Evolutionary conservation across 148 eudicot species (phyloP), one percentile per base, ranked within the genome.

Genomic region (Chenopodium formosanum): DNA sequence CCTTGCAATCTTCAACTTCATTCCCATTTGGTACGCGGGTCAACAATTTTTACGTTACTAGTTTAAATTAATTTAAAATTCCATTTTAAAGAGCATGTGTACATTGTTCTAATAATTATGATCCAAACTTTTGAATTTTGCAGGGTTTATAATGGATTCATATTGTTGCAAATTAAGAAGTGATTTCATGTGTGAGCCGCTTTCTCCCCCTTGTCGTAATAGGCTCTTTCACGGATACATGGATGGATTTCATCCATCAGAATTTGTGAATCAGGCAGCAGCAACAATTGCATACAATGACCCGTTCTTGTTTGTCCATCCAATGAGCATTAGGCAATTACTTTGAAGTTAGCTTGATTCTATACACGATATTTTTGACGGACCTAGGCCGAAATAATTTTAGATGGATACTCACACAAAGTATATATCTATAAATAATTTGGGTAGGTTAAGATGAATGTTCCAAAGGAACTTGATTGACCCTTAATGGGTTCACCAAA

Each of bases 211-310:
- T 16, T 91, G 94, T 84, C 27, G 16, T 1, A 64, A 74, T 22
- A 83, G 92, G 32, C 19, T 37, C 1, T 7, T 29, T 46, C 75
- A 84, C 46, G 79, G 56, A 4, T 91, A 81, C 62, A 84, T 46
- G 31, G 94, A 91, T 31, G 82, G 82, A 56, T 85, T 75, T 76
- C 94, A 89, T 80, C 86, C 91, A 0, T 87, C 91, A 4, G 85
- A 85, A 79, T 34, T 68, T 31, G 27, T 75, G 2, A 86, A 87
- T 79, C 0, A 1, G 0, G 1, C 11, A 12, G 14, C 70, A 13
- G 89, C 89, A 37, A 5, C 63, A 17, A 69, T 84, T 82, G 82
- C 92, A 37, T 90, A 82, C 76, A 81, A 9, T 3, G 66, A 87
- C 17, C 25, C 78, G 4, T 27, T 60, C 1, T 1, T 34, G 1